Percentiles rank a stretch among this genome's conserved stretches.
Conservation (phyloP, 2,329 filamentous ascomycete species). For the Penicillium aurantiogriseum region DNA sequence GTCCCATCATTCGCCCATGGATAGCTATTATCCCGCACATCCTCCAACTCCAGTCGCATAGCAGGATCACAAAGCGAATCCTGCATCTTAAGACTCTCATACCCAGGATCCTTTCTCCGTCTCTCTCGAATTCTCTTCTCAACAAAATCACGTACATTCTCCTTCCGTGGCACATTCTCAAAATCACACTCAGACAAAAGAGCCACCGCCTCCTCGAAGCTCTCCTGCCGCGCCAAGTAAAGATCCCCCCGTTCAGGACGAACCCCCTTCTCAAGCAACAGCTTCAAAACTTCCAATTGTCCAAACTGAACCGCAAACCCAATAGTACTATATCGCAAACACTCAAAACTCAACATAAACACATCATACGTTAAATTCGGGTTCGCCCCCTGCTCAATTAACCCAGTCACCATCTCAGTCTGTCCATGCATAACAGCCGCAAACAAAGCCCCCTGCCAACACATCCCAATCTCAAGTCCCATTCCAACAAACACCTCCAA, state of each 20-base stretch:
- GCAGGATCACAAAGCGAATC: background rate
- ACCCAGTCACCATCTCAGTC: background rate
- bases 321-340: background rate
- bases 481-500: no score
- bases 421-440: background rate
- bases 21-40: background rate
- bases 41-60: background rate
- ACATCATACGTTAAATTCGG: background rate
- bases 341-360: background rate
- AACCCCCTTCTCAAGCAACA: background rate
- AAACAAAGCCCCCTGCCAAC: no score
- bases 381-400: background rate
- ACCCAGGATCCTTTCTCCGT: background rate
- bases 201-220: background rate
- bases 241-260: background rate
- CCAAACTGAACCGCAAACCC: background rate
- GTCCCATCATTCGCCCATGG: background rate
- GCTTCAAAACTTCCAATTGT: background rate
- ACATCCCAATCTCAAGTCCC: no score
- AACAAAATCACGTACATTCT: background rate
- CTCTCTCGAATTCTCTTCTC: background rate
- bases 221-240: background rate
- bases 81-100: background rate
- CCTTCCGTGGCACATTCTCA: background rate
- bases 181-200: background rate